phyloP scores from a whole-genome alignment of 768 basidiomycete genomes.

The Lactifluus volemus region DNA sequence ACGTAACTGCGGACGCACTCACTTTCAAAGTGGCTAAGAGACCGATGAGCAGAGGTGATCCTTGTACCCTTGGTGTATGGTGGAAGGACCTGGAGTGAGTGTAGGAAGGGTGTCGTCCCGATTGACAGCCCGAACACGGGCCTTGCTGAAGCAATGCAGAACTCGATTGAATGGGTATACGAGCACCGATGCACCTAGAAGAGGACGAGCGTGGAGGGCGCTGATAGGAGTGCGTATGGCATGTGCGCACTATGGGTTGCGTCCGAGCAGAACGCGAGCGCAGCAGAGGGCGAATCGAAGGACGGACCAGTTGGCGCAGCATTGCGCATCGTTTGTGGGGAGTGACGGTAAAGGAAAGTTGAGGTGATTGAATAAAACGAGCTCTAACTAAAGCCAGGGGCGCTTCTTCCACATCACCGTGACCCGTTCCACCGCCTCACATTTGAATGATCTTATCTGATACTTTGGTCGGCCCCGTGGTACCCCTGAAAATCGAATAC shows the following conservation, averaged over 20 bases:
- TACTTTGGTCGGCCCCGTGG: neutral
- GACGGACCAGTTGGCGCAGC: slow-evolving; percentile 4
- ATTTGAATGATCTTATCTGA: neutral
- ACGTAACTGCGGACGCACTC: slow-evolving; percentile 13
- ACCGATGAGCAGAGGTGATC: slow-evolving; percentile 35
- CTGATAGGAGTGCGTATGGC: neutral
- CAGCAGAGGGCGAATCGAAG: neutral
- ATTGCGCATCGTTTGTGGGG: slow-evolving; percentile 13
- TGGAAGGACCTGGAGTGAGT: slow-evolving; percentile 29
- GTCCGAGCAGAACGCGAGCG: neutral
- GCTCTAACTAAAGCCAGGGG: neutral
- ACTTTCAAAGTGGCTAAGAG: slow-evolving; percentile 65
- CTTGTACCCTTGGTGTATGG: slow-evolving; percentile 30
- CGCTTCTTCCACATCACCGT: neutral
- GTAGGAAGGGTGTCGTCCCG: neutral
- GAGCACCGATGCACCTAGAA: neutral
- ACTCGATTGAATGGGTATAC: slow-evolving; percentile 8
- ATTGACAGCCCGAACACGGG: neutral
- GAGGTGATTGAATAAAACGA: neutral
- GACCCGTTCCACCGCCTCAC: too few species aligned
- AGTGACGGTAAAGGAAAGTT: neutral
- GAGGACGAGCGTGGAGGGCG: neutral
- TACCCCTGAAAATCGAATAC: neutral
- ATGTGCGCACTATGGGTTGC: neutral
- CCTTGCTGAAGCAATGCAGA: slow-evolving; percentile 4